These are phyloP conservation scores for Botryotinia globosa DNA, from an alignment of 2,329 filamentous ascomycete genomes.

Conservation along the genomic window DNA sequence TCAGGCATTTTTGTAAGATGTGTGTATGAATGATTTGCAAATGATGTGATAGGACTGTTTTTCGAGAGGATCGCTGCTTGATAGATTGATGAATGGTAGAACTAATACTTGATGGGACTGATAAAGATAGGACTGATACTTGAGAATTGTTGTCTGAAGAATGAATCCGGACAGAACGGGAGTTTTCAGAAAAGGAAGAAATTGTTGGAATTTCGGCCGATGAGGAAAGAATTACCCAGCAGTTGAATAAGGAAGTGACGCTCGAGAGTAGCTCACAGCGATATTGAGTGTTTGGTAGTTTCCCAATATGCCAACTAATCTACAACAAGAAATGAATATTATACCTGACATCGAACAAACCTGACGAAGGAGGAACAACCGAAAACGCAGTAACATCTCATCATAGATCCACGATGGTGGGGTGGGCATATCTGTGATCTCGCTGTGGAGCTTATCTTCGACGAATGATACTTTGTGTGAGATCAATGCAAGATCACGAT, in stretches of 20 bases:
- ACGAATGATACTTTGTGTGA: neutral
- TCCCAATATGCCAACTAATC: neutral
- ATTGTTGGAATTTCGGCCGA: neutral
- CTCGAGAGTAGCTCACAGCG: neutral
- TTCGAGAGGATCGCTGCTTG: neutral
- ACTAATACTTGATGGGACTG: neutral
- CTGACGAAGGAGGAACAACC: neutral
- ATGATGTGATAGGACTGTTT: neutral
- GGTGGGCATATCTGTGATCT: neutral
- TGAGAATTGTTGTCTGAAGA: neutral
- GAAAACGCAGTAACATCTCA: conserved; percentile 8
- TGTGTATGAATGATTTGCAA: neutral
- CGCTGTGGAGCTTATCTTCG: neutral
- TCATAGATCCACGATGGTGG: conserved; percentile 4
- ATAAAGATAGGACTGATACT: neutral
- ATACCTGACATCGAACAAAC: neutral
- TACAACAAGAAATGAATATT: neutral
- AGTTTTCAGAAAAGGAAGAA: neutral
- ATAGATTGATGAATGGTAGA: neutral
- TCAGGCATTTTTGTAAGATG: conserved; percentile 5
- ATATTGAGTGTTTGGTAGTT: neutral
- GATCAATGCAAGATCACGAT: neutral
- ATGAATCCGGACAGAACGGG: neutral
- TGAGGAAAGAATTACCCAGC: neutral
- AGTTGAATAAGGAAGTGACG: neutral